Percentiles rank a stretch among this genome's conserved stretches.
Conservation (phyloP, 257 asterid genomes). For the Gentiana macrophylla region DNA sequence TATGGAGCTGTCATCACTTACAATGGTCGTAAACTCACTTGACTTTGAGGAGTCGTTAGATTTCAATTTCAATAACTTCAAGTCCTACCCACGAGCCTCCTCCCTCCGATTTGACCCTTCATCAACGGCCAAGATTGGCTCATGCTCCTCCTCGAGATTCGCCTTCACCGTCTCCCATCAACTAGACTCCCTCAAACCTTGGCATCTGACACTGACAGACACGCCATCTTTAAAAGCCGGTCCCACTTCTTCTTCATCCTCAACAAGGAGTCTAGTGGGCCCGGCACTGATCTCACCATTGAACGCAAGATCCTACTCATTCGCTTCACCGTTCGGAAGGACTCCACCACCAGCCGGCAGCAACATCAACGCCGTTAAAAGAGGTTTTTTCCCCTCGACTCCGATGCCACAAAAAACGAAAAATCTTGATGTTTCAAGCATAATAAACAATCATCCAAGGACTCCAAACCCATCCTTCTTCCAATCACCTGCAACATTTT, state of each 20-base stretch:
- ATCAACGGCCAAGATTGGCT: conserved; percentile 45
- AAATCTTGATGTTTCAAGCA: conserved; percentile 34
- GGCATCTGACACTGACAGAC: conserved; percentile 71
- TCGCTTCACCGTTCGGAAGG: conserved; percentile 74
- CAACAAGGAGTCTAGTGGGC: conserved; percentile 17
- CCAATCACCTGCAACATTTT: conserved; percentile 74
- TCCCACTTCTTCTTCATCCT: conserved; percentile 23
- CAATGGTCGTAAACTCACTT: conserved; percentile 45
- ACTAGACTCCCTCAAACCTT: conserved; percentile 74
- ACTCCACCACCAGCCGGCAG: conserved; percentile 33
- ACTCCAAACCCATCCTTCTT: conserved; percentile 79
- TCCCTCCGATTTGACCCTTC: conserved; percentile 53
- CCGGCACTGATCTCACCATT: conserved; percentile 64
- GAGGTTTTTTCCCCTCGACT: conserved; percentile 71
- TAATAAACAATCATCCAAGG: conserved; percentile 35
- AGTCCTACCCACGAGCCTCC: conserved; percentile 51
- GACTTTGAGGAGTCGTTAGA: conserved; percentile 72
- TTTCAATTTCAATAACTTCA: conserved; percentile 27
- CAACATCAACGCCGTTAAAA: conserved; percentile 14
- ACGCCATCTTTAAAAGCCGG: conserved; percentile 52
- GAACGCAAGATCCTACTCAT: conserved; percentile 72
- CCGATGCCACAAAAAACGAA: conserved; percentile 88
- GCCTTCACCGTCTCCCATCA: conserved; percentile 85
- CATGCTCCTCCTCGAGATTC: conserved; percentile 79
- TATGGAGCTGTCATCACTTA: conserved; percentile 52